These are phyloP conservation scores for Penicillium sp. DNA, from an alignment of 2,329 filamentous ascomycete genomes.

Conservation along the genomic window DNA sequence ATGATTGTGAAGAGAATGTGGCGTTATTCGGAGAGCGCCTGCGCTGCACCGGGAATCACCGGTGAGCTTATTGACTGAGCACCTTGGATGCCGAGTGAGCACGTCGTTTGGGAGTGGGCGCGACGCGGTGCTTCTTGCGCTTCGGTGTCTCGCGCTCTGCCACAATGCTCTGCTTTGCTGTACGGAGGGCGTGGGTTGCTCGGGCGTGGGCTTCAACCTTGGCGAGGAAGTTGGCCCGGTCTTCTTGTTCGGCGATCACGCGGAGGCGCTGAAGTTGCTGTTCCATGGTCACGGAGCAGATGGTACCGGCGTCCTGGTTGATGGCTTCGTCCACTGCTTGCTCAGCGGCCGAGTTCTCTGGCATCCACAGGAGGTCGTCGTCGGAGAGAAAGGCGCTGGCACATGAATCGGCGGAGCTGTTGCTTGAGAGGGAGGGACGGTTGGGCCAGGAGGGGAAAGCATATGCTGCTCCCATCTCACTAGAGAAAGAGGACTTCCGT, in stretches of 20 bases:
- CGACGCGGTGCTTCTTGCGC: conserved; percentile 33
- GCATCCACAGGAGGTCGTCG: conserved; percentile 42
- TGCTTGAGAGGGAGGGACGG: conserved; percentile 38
- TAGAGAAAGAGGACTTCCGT: conserved; percentile 45
- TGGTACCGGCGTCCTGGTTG: conserved; percentile 23
- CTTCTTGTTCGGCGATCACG: conserved; percentile 38
- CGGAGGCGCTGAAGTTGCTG: conserved; percentile 42
- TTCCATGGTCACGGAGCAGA: conserved; percentile 38
- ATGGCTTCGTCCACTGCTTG: conserved; percentile 30
- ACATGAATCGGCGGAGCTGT: conserved; percentile 32
- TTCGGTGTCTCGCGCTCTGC: conserved; percentile 29
- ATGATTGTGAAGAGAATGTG: conserved; percentile 5
- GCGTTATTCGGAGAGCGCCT: conserved; percentile 19
- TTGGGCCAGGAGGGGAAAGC: conserved; percentile 49
- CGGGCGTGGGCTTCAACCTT: conserved; percentile 44
- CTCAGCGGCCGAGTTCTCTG: conserved; percentile 30
- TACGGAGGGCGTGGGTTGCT: conserved; percentile 41
- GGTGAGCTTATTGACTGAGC: conserved; percentile 1
- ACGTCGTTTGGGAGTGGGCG: conserved; percentile 30
- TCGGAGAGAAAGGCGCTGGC: conserved; percentile 45
- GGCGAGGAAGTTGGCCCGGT: conserved; percentile 40
- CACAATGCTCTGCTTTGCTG: conserved; percentile 30
- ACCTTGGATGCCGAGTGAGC: conserved; percentile 27
- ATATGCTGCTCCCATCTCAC: conserved; percentile 41
- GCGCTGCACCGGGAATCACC: conserved; percentile 16